Conservation (phyloP, 768 basidiomycete species). For the Exsudoporus frostii region DNA sequence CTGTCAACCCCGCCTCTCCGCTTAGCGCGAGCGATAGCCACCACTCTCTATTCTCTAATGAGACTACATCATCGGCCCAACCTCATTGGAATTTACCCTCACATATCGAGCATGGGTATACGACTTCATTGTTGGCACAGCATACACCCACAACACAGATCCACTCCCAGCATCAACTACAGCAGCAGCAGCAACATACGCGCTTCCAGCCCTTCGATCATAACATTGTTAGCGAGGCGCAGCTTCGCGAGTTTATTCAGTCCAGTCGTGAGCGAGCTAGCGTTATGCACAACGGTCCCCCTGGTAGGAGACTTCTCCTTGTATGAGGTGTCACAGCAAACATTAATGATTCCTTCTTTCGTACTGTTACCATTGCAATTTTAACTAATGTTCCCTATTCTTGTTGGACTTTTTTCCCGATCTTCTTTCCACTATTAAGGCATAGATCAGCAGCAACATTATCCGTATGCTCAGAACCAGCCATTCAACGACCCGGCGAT, state of each 20-base stretch:
- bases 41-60: constrained; percentile 46
- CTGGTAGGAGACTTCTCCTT: constrained; percentile 50
- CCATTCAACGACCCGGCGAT: constrained; percentile 76
- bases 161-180: constrained; percentile 36
- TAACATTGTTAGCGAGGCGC: constrained; percentile 61
- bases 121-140: constrained; percentile 48
- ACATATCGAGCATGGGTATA: constrained; percentile 41
- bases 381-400: constrained; percentile 20
- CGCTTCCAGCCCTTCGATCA: constrained; percentile 60
- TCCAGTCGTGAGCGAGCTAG: constrained; percentile 59
- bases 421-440: constrained; percentile 17
- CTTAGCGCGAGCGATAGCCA: constrained; percentile 48
- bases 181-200: constrained; percentile 30
- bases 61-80: constrained; percentile 35
- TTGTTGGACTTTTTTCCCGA: constrained; percentile 10
- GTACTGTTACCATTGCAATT: constrained; percentile 22
- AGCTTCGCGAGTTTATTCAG: constrained; percentile 73
- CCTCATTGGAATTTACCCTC: constrained; percentile 45
- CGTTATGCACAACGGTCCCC: constrained; percentile 30
- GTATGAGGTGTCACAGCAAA: constrained; percentile 32
- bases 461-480: constrained; percentile 36
- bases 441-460: constrained; percentile 37
- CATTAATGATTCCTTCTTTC: constrained; percentile 34
- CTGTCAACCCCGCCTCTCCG: constrained; percentile 54
- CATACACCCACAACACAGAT: constrained; percentile 39